Base-by-base conservation (phyloP, 192 early-diverging fungal species). In the Coemansia sp. region DNA sequence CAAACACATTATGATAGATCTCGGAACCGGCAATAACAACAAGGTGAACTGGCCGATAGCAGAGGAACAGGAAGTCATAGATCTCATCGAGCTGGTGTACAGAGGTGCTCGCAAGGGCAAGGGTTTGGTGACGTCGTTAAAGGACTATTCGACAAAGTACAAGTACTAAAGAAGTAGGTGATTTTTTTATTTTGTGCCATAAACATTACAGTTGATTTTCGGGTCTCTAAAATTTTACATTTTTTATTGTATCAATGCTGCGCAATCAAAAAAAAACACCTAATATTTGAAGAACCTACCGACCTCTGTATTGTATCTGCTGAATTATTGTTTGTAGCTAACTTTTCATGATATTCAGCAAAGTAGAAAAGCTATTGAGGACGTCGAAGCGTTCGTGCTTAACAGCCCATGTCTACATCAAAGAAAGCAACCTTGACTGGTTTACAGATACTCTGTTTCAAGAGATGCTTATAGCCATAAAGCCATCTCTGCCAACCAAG, bases 1-100 rank as follows among this genome's bases (percentile, higher is more conserved):
- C 82, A 95, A 96, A 77, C 97, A 97, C 63, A 98, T 99, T 65
- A 95, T 97, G 95, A 87, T 99, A 28, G 97, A 99, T 88, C 73
- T 98, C 33, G 97, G 97, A 16, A 99, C 97, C 0, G 97, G 97
- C 61, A 96, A 99, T 75, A 99, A 99, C 85, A 99, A 99, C 83
- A 99, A 99, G 80, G 93, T 99, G 73, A 93, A 95, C 67, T 97
- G 96, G 96, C 87, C 94, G 3, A 76, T 99, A 29, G 92, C 93
- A 50, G 93, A 96, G 64, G 90, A 94, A 63, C 93, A 97, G 75
- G 97, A 99, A 71, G 79, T 99, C 83, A 97, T 99, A 63, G 96
- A 96, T 66, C 85, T 96, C 68, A 84, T 92, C 10, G 92, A 93
- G 77, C 88, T 89, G 0, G 96, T 99, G 20, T 99, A 87, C 68